Evolutionary conservation across 352 stramenopile genomes (phyloP), one percentile per base, ranked within the genome.

Genomic region (Globisporangium rhizosaccharum): DNA sequence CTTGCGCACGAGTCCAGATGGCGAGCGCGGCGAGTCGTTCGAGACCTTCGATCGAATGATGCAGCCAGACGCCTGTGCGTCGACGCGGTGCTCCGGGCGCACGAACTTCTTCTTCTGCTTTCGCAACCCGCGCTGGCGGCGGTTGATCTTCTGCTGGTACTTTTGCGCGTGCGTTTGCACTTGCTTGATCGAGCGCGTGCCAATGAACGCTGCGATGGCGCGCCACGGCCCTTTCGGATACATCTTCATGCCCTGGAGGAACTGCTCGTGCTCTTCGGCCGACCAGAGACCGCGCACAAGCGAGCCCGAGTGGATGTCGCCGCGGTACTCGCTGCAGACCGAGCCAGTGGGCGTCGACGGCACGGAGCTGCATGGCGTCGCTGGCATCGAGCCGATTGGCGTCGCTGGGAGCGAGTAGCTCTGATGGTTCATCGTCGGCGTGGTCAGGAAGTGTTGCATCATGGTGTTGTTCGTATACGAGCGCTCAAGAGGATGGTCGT

Each of bases 41-140:
- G 68, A 28, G 28, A 63, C 57, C 57, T 76, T 71, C 37, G 75
- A 75, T 36, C 73, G 72, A 60, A 86, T 72, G 59, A 91, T 91
- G 66, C 75, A 84, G 17, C 82, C 82, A 1, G 76, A 75, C 3
- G 79, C 73, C 44, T 82, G 66, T 26, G 79, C 65, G 57, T 91
- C 82, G 10, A 92, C 79, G 44, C 82, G 82, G 69, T 92, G 82
- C 67, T 92, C 82, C 2, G 76, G 73, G 10, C 79, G 79, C 18
- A 84, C 70, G 20, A 88, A 82, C 60, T 85, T 87, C 74, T 90
- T 90, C 67, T 92, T 90, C 65, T 92, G 76, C 79, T 92, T 92
- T 51, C 83, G 83, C 25, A 92, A 67, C 0, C 83, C 83, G 47
- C 83, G 80, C 61, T 85, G 73, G n/a, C 81, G 83, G 25, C 82